Evolutionary conservation across 225 moss, liverwort and hornwort genomes (phyloP), one percentile per base, ranked within the genome.

Genomic region (Takakia lepidozioides): DNA sequence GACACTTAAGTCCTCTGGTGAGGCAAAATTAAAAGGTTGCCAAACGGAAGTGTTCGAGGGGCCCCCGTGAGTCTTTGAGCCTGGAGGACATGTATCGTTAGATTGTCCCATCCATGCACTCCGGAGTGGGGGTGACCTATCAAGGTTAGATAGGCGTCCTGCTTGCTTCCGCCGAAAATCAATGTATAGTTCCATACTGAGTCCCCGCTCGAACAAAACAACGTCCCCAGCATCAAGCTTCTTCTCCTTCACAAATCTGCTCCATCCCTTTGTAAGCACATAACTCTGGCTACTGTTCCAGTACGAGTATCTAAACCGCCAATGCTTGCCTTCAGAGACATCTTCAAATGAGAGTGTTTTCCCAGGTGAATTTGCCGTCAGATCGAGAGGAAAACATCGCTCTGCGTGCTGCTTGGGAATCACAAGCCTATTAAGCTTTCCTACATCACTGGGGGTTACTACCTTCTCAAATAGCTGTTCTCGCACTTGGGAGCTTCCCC

Each of bases 281-380:
- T 98, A 98, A 68, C 91, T 91, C 57, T 98, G 98, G 49, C 91
- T 91, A 56, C 98, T 98, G 38, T 98, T 98, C 98, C 98, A 98
- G 46, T 98, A 98, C 0, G 98, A 98, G 47, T 98, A 98, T 5
- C 98, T 79, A 55, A 98, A 98, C 55, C 98, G 63, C 98, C 98
- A 98, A 43, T 85, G 98, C 71, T 98, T 98, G n/a, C 87, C 91
- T n/a, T n/a, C n/a, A 0, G 81, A 75, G 6, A 87, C 85, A 44
- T 98, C 98, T 52, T 98, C 91, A 48, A 98, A 98, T 3, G 98
- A 87, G 15, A 98, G 87, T 24, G 91, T 98, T 58, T 98, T 91
- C 4, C 91, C 91, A 3, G 98, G 98, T 10, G 98, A 87, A 58
- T 81, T 98, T 30, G 85, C 64, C 19, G 83, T 80, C 28, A 98